Percentiles rank a stretch among this genome's conserved stretches.
These are phyloP conservation scores for Carex sylvatica DNA, from an alignment of 202 grass and related monocot genomes.

Conservation along the genomic window DNA sequence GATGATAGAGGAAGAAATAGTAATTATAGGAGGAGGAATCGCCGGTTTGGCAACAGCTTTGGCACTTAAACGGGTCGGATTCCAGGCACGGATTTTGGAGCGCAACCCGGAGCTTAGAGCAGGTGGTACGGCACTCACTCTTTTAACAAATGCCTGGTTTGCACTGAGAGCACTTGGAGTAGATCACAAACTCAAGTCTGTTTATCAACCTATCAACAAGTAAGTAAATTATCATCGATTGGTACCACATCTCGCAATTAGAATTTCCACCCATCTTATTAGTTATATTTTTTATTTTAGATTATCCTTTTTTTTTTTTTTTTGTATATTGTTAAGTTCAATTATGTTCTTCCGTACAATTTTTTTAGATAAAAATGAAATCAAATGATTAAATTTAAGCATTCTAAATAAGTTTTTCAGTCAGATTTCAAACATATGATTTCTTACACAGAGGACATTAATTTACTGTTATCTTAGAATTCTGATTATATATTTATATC, in stretches of 20 bases:
- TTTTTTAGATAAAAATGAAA: no score
- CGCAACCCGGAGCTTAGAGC: conserved; percentile 50
- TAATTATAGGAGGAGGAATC: conserved; percentile 64
- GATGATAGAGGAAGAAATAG: conserved; percentile 40
- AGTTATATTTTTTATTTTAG: no score
- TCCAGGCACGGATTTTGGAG: conserved; percentile 52
- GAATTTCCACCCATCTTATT: no score
- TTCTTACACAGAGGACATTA: no score
- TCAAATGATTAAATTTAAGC: neutral
- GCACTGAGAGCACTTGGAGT: conserved; percentile 68
- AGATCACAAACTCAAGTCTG: conserved; percentile 52
- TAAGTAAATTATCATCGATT: conserved; percentile 16
- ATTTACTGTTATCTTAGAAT: neutral
- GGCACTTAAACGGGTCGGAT: conserved; percentile 43
- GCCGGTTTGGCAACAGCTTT: conserved; percentile 55
- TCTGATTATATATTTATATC: neutral
- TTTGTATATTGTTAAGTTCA: neutral
- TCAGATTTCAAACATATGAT: no score
- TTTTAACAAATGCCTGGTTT: conserved; percentile 75
- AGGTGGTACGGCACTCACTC: conserved; percentile 44
- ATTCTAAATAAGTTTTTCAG: no score
- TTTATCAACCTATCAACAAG: conserved; percentile 33
- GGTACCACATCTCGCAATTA: neutral
- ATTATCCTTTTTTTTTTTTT: neutral
- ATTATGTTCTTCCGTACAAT: neutral